Conservation (phyloP, 345 rosid species). For the Pelargonium nanum region DNA sequence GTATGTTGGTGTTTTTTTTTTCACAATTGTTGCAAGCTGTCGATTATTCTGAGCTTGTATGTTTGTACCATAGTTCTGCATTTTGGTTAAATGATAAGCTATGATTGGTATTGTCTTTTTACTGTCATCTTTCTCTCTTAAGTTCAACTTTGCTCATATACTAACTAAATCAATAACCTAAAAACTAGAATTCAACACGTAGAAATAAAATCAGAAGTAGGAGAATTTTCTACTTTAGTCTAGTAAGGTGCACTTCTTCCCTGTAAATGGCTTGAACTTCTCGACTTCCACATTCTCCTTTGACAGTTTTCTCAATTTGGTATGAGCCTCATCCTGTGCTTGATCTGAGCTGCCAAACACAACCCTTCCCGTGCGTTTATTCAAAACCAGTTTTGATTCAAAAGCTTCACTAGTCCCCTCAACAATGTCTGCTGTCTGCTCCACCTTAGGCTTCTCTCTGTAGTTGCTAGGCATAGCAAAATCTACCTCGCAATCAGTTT, state of each 20-base stretch:
- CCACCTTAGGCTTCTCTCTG: not conserved
- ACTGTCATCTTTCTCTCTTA: too few species aligned
- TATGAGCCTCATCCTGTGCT: too few species aligned
- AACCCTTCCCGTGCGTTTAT: not conserved
- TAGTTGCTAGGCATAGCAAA: conserved; percentile 23
- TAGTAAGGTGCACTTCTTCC: not conserved
- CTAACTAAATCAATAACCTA: not conserved
- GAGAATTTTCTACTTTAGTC: too few species aligned
- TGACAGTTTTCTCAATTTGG: not conserved
- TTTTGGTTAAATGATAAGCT: conserved; percentile 14
- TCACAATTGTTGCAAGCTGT: conserved; percentile 9
- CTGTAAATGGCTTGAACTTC: conserved; percentile 14
- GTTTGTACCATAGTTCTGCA: conserved; percentile 19
- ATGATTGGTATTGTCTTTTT: not conserved
- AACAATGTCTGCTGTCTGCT: too few species aligned
- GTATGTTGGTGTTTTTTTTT: conserved; percentile 15
- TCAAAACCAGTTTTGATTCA: too few species aligned
- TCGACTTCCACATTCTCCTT: not conserved
- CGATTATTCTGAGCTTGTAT: conserved; percentile 15
- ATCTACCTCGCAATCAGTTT: conserved; percentile 18
- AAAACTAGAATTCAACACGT: too few species aligned
- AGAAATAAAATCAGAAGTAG: too few species aligned
- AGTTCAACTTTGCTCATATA: too few species aligned
- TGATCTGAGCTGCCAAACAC: too few species aligned
- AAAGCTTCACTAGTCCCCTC: not conserved